phyloP scores from a whole-genome alignment of 208 protist species.

The Trypanosoma lewisi region DNA sequence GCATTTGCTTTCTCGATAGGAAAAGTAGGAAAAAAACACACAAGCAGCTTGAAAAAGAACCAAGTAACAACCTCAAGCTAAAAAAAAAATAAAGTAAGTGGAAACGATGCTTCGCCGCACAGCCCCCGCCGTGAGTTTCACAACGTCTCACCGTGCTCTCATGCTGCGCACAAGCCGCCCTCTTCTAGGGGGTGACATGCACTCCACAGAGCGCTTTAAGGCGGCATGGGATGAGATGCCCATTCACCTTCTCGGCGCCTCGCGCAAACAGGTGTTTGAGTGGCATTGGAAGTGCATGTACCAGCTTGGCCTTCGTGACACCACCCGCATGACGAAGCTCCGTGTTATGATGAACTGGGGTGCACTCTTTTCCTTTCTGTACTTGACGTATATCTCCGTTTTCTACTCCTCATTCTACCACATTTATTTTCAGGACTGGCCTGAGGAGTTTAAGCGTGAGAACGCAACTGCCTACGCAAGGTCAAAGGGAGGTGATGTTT shows the following conservation, averaged over 20 bases:
- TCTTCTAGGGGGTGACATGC: conserved; percentile 75
- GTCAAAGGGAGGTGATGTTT: conserved; percentile 74
- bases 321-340: conserved; percentile 69
- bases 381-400: conserved; percentile 70
- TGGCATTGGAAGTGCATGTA: conserved; percentile 79
- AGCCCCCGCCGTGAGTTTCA: conserved; percentile 77
- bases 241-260: conserved; percentile 59
- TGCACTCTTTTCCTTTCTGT: conserved; percentile 62
- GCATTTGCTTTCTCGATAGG: neutral
- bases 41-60: neutral
- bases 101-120: conserved; percentile 70
- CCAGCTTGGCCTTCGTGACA: conserved; percentile 75
- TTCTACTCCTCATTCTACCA: conserved; percentile 77
- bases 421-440: conserved; percentile 73
- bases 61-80: neutral
- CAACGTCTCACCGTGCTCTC: conserved; percentile 69
- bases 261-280: conserved; percentile 70
- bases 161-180: conserved; percentile 64
- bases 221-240: conserved; percentile 84
- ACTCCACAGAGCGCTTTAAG: conserved; percentile 78
- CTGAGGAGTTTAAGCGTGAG: conserved; percentile 79
- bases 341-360: conserved; percentile 69
- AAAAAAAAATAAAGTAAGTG: conserved; percentile 10
- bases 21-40: neutral
- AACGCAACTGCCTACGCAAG: conserved; percentile 72